phyloP scores from a whole-genome alignment of 2,329 filamentous ascomycete species.

The Penicillium rolfsii region DNA sequence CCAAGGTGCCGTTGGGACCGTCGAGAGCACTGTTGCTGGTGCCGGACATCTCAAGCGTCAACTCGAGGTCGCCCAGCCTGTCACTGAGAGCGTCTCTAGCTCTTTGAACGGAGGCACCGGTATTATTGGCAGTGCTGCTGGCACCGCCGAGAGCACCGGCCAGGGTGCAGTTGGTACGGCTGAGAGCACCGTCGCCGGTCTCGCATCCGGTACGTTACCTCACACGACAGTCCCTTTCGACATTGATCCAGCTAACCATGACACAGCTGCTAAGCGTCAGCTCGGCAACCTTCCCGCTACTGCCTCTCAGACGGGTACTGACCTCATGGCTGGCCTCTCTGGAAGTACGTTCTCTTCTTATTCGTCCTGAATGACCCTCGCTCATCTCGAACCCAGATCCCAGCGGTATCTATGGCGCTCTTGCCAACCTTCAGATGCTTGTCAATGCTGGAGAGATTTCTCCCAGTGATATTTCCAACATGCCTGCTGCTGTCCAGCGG shows the following conservation, averaged over 20 bases:
- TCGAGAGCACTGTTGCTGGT: conserved; percentile 14
- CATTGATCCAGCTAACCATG: background rate
- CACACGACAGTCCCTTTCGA: background rate
- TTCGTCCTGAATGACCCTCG: background rate
- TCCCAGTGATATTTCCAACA: conserved; percentile 15
- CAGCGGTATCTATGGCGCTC: conserved; percentile 24
- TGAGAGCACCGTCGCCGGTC: conserved; percentile 13
- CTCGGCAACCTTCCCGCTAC: conserved; percentile 13
- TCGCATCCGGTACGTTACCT: conserved; percentile 9
- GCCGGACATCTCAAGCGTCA: conserved; percentile 1
- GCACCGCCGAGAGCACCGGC: conserved; percentile 18
- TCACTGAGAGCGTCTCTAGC: background rate
- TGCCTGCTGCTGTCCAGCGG: conserved; percentile 20
- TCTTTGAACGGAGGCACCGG: conserved; percentile 4
- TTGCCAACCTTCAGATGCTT: conserved; percentile 12
- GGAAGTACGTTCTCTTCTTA: conserved; percentile 21
- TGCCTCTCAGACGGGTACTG: conserved; percentile 10
- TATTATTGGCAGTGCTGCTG: conserved; percentile 20
- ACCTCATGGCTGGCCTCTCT: conserved; percentile 15
- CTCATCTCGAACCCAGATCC: conserved; percentile 18
- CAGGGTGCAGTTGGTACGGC: conserved; percentile 18
- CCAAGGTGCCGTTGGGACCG: conserved; percentile 17
- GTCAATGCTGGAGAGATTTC: conserved; percentile 18
- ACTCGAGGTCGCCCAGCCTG: conserved; percentile 1
- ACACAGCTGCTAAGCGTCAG: conserved; percentile 15